Evolutionary conservation across 1,139 yeast species (phyloP).

Genomic region (Candida frijolesensis): DNA sequence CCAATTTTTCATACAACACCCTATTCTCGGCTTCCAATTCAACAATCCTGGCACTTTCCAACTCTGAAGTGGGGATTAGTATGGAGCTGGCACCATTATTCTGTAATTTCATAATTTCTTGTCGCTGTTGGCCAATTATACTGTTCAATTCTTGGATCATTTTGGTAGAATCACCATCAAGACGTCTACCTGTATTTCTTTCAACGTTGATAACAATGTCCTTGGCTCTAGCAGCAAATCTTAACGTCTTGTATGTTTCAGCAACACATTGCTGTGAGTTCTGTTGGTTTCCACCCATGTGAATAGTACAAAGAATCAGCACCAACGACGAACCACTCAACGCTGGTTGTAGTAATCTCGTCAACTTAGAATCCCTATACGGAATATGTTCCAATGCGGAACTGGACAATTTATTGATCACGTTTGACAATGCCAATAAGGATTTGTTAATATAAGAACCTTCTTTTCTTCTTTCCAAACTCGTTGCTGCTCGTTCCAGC

Average conservation of each 20-base stretch:
- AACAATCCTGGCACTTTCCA: conserved; percentile 25
- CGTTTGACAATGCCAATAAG: conserved; percentile 83
- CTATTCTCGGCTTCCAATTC: conserved; percentile 63
- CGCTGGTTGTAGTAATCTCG: conserved; percentile 88
- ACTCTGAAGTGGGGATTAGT: conserved; percentile 4
- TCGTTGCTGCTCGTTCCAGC: conserved; percentile 85
- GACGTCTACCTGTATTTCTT: conserved; percentile 42
- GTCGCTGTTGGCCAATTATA: conserved; percentile 47
- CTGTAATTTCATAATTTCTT: conserved; percentile 37
- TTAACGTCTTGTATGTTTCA: conserved; percentile 82
- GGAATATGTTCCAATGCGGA: conserved; percentile 67
- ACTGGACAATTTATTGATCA: conserved; percentile 72
- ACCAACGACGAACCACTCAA: conserved; percentile 84
- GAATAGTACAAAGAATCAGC: conserved; percentile 86
- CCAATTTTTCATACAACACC: conserved; percentile 65
- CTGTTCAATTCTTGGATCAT: conserved; percentile 48
- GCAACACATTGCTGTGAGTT: conserved; percentile 51
- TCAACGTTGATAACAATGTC: conserved; percentile 74
- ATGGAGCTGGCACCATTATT: conserved; percentile 12
- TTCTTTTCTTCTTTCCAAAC: conserved; percentile 82
- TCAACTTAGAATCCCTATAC: conserved; percentile 88
- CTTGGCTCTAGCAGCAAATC: conserved; percentile 94
- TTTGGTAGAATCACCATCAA: conserved; percentile 40
- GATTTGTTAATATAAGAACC: conserved; percentile 93
- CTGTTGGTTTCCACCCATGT: conserved; percentile 45